Percentiles rank a stretch among this genome's conserved stretches.
These are phyloP conservation scores for Cytospora leucostoma DNA, from an alignment of 2,329 filamentous ascomycete species.

Conservation along the genomic window DNA sequence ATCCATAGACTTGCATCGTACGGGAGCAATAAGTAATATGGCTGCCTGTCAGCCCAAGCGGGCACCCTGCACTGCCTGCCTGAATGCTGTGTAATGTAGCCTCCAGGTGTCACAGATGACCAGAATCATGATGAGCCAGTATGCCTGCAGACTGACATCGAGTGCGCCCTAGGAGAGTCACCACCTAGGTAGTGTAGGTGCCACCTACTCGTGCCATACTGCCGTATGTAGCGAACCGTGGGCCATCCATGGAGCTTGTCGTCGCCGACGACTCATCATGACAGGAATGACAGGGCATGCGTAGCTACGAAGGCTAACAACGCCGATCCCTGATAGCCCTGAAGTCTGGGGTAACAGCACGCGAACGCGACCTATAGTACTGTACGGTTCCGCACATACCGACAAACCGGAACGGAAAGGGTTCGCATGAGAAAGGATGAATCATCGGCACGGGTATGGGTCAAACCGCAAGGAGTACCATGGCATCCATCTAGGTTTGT, in stretches of 20 bases:
- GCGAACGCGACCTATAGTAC: constrained; percentile 12
- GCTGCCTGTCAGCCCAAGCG: not conserved
- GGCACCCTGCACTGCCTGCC: not conserved
- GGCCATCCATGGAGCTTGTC: not conserved
- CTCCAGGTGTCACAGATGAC: not conserved
- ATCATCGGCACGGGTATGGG: constrained; percentile 11
- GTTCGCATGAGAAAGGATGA: constrained; percentile 9
- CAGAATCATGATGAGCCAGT: not conserved
- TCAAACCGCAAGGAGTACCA: not conserved
- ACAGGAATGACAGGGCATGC: not conserved
- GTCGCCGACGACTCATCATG: constrained; percentile 17
- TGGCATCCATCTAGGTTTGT: too few species aligned
- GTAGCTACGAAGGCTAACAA: not conserved
- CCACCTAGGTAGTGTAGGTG: too few species aligned
- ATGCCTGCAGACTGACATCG: too few species aligned
- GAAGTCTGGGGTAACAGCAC: constrained; percentile 4
- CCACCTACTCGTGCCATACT: too few species aligned
- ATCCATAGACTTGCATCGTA: too few species aligned
- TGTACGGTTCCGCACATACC: not conserved
- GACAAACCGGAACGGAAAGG: constrained; percentile 4
- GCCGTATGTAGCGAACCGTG: not conserved
- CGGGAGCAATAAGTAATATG: not conserved
- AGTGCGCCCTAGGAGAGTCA: too few species aligned
- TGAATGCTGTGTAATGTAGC: constrained; percentile 6
- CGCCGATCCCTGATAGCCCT: not conserved